These are phyloP conservation scores for Cryptococcus jaspeensis DNA, from an alignment of 1,284 basidiomycete genomes.

Conservation along the genomic window DNA sequence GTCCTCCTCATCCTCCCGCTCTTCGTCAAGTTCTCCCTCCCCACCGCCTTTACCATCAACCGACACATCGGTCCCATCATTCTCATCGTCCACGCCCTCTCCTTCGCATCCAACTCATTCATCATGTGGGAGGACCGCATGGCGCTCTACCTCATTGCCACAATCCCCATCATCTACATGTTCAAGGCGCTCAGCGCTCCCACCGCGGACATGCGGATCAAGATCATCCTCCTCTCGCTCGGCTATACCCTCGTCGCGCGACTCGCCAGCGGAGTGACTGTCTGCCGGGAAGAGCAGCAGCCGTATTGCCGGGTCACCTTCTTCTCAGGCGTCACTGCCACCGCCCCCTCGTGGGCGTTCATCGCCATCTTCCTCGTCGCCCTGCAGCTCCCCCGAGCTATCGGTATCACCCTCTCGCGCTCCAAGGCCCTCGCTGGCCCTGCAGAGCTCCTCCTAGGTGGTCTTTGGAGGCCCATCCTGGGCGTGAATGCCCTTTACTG, in stretches of 20 bases:
- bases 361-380: slow-evolving; percentile 60
- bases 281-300: slow-evolving; percentile 93
- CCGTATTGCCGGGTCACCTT: slow-evolving; percentile 83
- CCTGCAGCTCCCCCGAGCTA: slow-evolving; percentile 60
- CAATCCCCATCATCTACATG: slow-evolving; percentile 59
- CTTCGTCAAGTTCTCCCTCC: slow-evolving; percentile 16
- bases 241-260: slow-evolving; percentile 70
- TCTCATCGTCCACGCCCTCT: slow-evolving; percentile 65
- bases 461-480: slow-evolving; percentile 61
- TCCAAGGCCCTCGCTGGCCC: slow-evolving; percentile 73
- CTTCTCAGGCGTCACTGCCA: slow-evolving; percentile 68
- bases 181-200: slow-evolving; percentile 63
- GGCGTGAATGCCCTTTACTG: slow-evolving; percentile 66
- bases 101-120: slow-evolving; percentile 89
- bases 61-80: slow-evolving; percentile 54
- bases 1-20: slow-evolving; percentile 37
- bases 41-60: slow-evolving; percentile 23
- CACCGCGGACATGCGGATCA: slow-evolving; percentile 65
- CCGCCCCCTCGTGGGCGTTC: slow-evolving; percentile 62
- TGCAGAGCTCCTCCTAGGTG: slow-evolving; percentile 64
- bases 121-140: slow-evolving; percentile 93
- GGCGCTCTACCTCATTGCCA: slow-evolving; percentile 69
- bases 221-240: slow-evolving; percentile 69
- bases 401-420: slow-evolving; percentile 63
- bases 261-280: slow-evolving; percentile 70